Evolutionary conservation across 148 eudicot genomes (phyloP).

Genomic region (Vaccinium macrocarpon): DNA sequence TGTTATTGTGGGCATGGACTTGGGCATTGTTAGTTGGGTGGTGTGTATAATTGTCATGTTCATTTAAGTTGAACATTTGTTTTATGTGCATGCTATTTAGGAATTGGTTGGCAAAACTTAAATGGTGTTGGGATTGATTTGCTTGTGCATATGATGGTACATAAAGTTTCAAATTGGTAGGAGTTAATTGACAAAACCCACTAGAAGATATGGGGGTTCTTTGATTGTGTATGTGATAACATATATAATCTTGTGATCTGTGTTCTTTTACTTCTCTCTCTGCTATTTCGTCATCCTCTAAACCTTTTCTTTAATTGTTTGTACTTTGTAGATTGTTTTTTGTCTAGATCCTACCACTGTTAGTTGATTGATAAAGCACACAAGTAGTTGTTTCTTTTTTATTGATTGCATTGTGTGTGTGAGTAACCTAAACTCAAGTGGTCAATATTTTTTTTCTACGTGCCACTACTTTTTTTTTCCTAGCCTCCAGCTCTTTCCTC

Average conservation of each 20-base stretch:
- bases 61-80: neutral
- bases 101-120: neutral
- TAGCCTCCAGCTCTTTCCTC: neutral
- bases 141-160: neutral
- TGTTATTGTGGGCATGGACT: neutral
- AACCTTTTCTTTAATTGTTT: neutral
- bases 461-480: neutral
- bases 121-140: neutral
- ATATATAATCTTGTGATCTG: neutral
- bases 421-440: neutral
- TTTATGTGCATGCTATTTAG: neutral
- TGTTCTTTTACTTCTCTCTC: neutral
- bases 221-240: neutral
- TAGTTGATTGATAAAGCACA: neutral
- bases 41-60: neutral
- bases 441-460: neutral
- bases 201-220: neutral
- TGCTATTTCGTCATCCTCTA: neutral
- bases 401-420: too few relatives aligned
- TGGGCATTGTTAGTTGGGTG: neutral
- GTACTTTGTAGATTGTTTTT: neutral
- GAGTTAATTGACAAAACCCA: neutral
- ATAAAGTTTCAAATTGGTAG: neutral
- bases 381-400: too few relatives aligned
- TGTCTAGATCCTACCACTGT: neutral